These are phyloP conservation scores for Termitomyces sp. DNA, from an alignment of 768 basidiomycete species.

Conservation along the genomic window DNA sequence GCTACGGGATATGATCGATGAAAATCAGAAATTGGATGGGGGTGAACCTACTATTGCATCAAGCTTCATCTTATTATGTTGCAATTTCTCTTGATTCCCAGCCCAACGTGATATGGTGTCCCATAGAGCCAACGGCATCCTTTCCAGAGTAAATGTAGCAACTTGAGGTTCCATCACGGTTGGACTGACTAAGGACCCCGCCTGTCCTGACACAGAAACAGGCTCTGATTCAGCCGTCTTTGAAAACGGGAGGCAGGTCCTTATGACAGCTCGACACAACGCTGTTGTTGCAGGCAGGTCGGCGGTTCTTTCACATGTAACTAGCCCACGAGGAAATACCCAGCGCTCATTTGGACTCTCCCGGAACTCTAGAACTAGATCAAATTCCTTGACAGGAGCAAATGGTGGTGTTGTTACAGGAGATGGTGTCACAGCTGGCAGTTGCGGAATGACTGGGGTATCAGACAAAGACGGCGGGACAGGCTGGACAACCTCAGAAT, in stretches of 20 bases:
- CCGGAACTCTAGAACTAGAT: conserved; percentile 67
- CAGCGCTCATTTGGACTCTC: conserved; percentile 61
- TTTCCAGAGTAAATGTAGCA: conserved; percentile 43
- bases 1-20: conserved; percentile 20
- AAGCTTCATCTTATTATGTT: conserved; percentile 41
- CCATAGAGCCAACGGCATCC: conserved; percentile 44
- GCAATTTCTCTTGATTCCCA: conserved; percentile 49
- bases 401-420: conserved; percentile 9
- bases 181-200: neutral
- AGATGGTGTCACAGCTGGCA: conserved; percentile 9
- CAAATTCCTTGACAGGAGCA: conserved; percentile 50
- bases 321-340: conserved; percentile 59
- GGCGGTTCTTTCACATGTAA: conserved; percentile 37
- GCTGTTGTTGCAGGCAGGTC: conserved; percentile 18
- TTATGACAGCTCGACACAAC: conserved; percentile 32
- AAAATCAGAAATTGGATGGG: neutral
- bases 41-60: conserved; percentile 36
- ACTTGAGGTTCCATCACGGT: conserved; percentile 21
- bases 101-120: conserved; percentile 58
- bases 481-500: conserved; percentile 17
- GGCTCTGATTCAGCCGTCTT: neutral
- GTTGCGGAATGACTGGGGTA: conserved; percentile 2
- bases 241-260: conserved; percentile 39
- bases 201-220: neutral
- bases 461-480: conserved; percentile 7